Percentiles rank a stretch among this genome's conserved stretches.
phyloP scores from a whole-genome alignment of 2,329 filamentous ascomycete species.

The Pyrenophora tritici-repentis region DNA sequence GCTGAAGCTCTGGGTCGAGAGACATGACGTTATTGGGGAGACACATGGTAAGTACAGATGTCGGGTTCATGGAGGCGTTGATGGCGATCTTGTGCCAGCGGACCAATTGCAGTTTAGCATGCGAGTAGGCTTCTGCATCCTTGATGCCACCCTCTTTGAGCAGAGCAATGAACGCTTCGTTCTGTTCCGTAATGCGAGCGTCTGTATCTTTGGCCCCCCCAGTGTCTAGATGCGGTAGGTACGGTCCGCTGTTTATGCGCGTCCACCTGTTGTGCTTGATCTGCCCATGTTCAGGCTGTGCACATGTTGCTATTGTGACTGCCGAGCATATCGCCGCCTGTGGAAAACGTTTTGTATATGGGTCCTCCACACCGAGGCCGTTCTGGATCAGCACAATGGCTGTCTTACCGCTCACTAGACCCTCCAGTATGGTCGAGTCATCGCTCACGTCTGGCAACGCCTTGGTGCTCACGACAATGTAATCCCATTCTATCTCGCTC shows the following conservation, averaged over 20 bases:
- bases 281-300: constrained; percentile 65
- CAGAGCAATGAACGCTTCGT: constrained; percentile 59
- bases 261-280: constrained; percentile 77
- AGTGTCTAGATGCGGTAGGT: constrained; percentile 57
- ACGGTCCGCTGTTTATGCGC: constrained; percentile 70
- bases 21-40: constrained; percentile 70
- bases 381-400: constrained; percentile 72
- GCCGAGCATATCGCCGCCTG: constrained; percentile 65
- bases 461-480: constrained; percentile 72
- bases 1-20: constrained; percentile 64
- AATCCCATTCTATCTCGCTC: constrained; percentile 61
- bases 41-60: constrained; percentile 69
- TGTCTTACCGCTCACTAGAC: constrained; percentile 59
- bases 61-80: constrained; percentile 76
- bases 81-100: constrained; percentile 79
- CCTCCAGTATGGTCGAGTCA: constrained; percentile 65
- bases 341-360: constrained; percentile 67
- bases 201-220: constrained; percentile 27
- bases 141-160: constrained; percentile 66
- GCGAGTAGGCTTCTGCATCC: constrained; percentile 68
- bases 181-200: constrained; percentile 50
- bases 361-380: constrained; percentile 70
- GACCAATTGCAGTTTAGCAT: constrained; percentile 70
- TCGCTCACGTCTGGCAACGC: constrained; percentile 68
- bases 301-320: constrained; percentile 71